A percentile compares a stretch with the other conserved stretches of the same genome.
These are phyloP conservation scores for Trypanosoma lewisi DNA, from an alignment of 208 protist species.

Conservation along the genomic window DNA sequence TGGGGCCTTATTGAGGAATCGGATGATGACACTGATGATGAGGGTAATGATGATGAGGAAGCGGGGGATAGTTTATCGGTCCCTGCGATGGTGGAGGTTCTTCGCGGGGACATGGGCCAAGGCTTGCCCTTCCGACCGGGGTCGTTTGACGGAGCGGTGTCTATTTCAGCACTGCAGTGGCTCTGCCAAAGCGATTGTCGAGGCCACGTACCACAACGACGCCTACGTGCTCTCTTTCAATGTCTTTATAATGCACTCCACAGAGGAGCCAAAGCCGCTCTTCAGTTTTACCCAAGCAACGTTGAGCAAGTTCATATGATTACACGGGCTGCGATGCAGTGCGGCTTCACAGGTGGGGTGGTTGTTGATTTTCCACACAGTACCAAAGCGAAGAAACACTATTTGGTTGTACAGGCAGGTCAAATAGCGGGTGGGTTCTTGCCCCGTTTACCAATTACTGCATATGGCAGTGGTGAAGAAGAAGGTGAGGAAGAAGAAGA, in stretches of 20 bases:
- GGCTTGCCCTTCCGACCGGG: constrained; percentile 96
- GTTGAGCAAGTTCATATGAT: constrained; percentile 96
- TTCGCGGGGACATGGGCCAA: constrained; percentile 93
- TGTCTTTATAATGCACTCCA: constrained; percentile 95
- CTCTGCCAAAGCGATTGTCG: constrained; percentile 97
- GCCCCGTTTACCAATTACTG: constrained; percentile 37
- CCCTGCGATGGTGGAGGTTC: constrained; percentile 82
- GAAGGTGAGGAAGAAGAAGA: constrained; percentile 31
- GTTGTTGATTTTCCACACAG: constrained; percentile 98
- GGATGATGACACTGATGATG: constrained; percentile 42
- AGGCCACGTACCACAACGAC: constrained; percentile 91
- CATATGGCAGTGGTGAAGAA: constrained; percentile 8
- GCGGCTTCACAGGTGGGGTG: constrained; percentile 97
- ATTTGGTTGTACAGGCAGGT: constrained; percentile 90
- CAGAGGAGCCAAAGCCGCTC: constrained; percentile 90
- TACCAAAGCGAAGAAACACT: constrained; percentile 97
- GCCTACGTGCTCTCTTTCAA: constrained; percentile 96
- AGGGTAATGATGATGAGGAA: constrained; percentile 25
- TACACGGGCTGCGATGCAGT: constrained; percentile 94
- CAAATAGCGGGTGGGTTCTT: constrained; percentile 73
- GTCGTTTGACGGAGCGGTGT: constrained; percentile 98
- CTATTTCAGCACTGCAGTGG: constrained; percentile 99
- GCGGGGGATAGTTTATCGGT: constrained; percentile 5
- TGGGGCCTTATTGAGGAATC: constrained; percentile 60
- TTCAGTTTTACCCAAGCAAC: constrained; percentile 98